Base-by-base conservation (phyloP, 202 grass and related monocot genomes). In the Miscanthus sacchariflorus region DNA sequence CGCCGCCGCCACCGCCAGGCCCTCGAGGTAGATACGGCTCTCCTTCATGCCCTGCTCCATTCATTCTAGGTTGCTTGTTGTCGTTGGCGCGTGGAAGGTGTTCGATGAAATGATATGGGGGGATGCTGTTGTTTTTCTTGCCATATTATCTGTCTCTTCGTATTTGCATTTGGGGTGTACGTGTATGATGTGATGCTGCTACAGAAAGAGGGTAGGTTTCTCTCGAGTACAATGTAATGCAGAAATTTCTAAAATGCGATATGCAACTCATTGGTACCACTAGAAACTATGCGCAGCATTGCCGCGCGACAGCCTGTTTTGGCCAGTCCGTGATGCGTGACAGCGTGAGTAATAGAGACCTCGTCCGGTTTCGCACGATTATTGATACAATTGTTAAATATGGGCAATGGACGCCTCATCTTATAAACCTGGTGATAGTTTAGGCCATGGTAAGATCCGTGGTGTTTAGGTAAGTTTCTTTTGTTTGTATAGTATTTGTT, bases 11-110 rank as follows among this genome's bases (percentile, higher is more conserved):
- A 88, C 44, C 72, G 80, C 71, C 95, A 98, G 80, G 95, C 93
- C 18, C 93, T 98, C 49, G 91, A 98, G 95, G 93, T 98, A 95
- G 93, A 87, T 95, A 88, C 21, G 58, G 5, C 44, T 68, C 4
- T 58, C 63, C 19, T 12, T n/a, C 23, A 0, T 77, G 15, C 12
- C 44, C 50, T 19, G 1, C 44, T 38, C 69, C 10, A 18, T 40
- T 0, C 14, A 50, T 50, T 50, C 14, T 50, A 13, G 46, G 46
- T 15, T 11, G 43, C 44, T 46, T 46, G 46, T 52, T 76, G 52
- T 64, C 27, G 19, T 84, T 84, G 72, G n/a, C 56, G 75, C 66
- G 7, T 63, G 4, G 9, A 44, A 52, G 38, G 69, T 49, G 12
- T 69, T 87, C 21, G 75, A 91, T 75, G 75, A 64, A 24, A 64